These are phyloP conservation scores for Eucalyptus coolabah DNA, from an alignment of 345 rosid genomes.

Conservation along the genomic window DNA sequence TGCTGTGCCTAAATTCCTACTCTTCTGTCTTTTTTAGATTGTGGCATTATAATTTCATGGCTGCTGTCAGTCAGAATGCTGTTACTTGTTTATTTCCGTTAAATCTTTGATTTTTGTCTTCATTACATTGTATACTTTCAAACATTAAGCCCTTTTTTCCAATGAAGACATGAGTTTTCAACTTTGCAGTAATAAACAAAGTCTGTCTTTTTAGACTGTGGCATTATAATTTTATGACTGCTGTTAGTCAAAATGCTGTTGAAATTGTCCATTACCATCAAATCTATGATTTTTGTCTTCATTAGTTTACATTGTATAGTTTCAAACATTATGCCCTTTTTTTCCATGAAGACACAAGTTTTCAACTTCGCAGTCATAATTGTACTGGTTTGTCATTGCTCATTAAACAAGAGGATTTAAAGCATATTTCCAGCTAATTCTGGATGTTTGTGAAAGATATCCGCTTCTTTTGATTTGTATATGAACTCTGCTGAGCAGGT, in stretches of 20 bases:
- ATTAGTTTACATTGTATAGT: neutral
- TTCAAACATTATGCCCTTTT: neutral
- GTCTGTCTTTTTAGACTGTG: neutral
- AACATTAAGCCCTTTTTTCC: neutral
- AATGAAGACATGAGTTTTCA: neutral
- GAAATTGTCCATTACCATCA: neutral
- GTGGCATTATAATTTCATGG: neutral
- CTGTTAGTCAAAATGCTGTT: neutral
- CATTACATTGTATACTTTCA: neutral
- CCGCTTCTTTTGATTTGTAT: neutral
- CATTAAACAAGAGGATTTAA: neutral
- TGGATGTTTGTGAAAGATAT: neutral
- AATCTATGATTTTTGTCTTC: neutral
- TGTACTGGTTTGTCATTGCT: neutral
- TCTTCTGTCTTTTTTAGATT: neutral
- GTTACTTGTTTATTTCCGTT: neutral
- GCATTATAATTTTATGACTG: neutral
- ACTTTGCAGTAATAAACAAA: neutral
- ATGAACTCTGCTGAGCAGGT: constrained; percentile 37
- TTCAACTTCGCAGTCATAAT: neutral
- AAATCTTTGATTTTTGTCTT: neutral
- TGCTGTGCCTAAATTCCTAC: neutral
- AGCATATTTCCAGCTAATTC: neutral
- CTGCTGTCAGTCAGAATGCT: neutral
- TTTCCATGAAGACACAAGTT: neutral